Base-by-base conservation (phyloP, 768 basidiomycete genomes). In the Amanita phalloides region DNA sequence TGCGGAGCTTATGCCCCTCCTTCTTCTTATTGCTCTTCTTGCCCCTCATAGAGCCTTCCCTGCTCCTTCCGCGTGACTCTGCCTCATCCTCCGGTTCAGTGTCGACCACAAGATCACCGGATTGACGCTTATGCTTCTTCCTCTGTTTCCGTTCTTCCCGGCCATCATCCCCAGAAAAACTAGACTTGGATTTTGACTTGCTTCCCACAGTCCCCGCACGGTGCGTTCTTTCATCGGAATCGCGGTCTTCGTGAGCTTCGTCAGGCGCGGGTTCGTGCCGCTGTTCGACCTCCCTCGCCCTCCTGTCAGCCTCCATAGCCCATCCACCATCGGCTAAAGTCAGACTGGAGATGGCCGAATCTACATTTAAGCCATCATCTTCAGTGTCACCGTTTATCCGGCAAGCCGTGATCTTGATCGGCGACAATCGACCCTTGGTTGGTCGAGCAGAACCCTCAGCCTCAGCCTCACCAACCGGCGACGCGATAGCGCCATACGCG, bases 341-440 rank as follows among this genome's bases (percentile, higher is more conserved):
- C 61, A 80, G 60, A 59, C 76, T 78, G 49, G 76, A 78, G 33
- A 79, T 79, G 11, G 75, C 76, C 51, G 76, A 78, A 55, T 80
- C 77, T 36, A 52, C 10, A 54, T 73, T 68, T 6, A 48, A 45
- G 0, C 43, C 44, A 13, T 45, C 53, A 21, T 28, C 36, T 53
- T 54, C 54, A 71, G 52, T 20, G 70, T 67, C 49, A 70, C 71
- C 21, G 61, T 60, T 70, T 51, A 61, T 64, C 17, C 47, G 74
- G 26, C 58, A 58, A 53, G 72, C 68, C 10, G 71, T 65, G 26
- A 62, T 60, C 6, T 57, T 54, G 39, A 53, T 53, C 10, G 37
- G 37, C 25, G 51, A 48, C 36, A 51, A 44, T 49, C 46, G 48
- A 25, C 33, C 51, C 23, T 37, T 45, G 6, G 41, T 36, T 2